Evolutionary conservation across 2,329 filamentous ascomycete species (phyloP).

Genomic region (Neopestalotiopsis rosae): DNA sequence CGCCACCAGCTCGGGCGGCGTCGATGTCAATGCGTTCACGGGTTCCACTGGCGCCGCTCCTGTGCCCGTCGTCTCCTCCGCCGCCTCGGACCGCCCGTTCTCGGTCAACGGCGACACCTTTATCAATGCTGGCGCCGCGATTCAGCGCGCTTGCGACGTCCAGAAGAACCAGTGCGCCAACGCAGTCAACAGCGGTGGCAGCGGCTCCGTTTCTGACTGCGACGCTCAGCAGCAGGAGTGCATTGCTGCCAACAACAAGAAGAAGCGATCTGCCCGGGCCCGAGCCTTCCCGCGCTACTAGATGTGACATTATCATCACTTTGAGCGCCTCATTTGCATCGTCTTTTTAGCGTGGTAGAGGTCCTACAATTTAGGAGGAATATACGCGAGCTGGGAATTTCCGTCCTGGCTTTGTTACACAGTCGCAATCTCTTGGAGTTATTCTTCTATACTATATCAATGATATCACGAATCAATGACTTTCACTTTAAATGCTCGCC

Average conservation of each 20-base stretch:
- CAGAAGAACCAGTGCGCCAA: conserved; percentile 57
- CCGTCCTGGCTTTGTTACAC: not conserved
- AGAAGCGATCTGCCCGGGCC: conserved; percentile 43
- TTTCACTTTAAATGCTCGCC: not conserved
- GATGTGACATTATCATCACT: no score
- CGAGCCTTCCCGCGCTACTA: conserved; percentile 54
- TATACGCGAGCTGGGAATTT: not conserved
- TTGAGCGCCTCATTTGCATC: not conserved
- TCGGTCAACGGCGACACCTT: conserved; percentile 62
- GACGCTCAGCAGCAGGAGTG: conserved; percentile 48
- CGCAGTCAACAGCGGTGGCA: conserved; percentile 49
- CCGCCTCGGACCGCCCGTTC: conserved; percentile 47
- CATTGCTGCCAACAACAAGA: conserved; percentile 27
- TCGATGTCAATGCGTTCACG: conserved; percentile 52
- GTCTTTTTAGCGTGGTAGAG: not conserved
- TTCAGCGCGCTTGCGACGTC: conserved; percentile 54
- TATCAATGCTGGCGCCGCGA: conserved; percentile 48
- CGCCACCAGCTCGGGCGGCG: conserved; percentile 29
- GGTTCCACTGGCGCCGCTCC: conserved; percentile 49
- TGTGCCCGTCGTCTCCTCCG: conserved; percentile 43
- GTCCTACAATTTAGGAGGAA: not conserved
- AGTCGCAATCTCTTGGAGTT: not conserved
- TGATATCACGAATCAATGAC: conserved; percentile 1
- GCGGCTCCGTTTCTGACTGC: conserved; percentile 45
- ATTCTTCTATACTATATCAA: not conserved